Base-by-base conservation (phyloP, 257 asterid species). In the Ophiorrhiza pumila region DNA sequence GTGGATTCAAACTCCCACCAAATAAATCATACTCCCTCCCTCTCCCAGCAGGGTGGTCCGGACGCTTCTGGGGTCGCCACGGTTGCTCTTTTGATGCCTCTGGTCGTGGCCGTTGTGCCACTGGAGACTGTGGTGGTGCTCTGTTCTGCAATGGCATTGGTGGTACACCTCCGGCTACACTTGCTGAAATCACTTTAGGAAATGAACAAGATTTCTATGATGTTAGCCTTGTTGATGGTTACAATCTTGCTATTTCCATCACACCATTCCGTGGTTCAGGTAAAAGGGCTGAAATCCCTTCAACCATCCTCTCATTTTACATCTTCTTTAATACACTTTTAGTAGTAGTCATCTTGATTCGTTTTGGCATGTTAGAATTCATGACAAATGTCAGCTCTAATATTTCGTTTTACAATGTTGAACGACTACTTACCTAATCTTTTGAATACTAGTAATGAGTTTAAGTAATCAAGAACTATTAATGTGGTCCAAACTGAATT, bases 161-260 rank as follows among this genome's bases (percentile, higher is more conserved):
- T 35, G 98, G 97, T 29, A 71, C 90, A 27, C 97, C 97, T 66
- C 98, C 97, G 1, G 98, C 98, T 3, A 87, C 97, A 4, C 91
- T 93, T 0, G 97, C 96, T 17, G 97, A 93, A 83, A 89, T 93
- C 5, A 93, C 98, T 23, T 83, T 89, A 7, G 97, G 97, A 0
- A 63, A 42, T 66, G 95, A 93, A 1, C 97, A 86, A 80, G 98
- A 93, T 71, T 93, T 93, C 81, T 93, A 93, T 60, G 98, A 93
- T 75, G 98, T 93, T 31, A 90, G 97, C 88, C 92, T 93, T 34
- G 98, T 93, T 0, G 98, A 93, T 65, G 98, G 98, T 6, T 93
- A 91, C 81, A 93, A 93, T 70, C 92, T 91, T 13, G 95, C 93
- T 72, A 88, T 89, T n/a, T 85, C 98, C 58, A 80, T 90, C 2